phyloP scores from a whole-genome alignment of 371 early-diverging fungal genomes.

The Mortierella sp. region DNA sequence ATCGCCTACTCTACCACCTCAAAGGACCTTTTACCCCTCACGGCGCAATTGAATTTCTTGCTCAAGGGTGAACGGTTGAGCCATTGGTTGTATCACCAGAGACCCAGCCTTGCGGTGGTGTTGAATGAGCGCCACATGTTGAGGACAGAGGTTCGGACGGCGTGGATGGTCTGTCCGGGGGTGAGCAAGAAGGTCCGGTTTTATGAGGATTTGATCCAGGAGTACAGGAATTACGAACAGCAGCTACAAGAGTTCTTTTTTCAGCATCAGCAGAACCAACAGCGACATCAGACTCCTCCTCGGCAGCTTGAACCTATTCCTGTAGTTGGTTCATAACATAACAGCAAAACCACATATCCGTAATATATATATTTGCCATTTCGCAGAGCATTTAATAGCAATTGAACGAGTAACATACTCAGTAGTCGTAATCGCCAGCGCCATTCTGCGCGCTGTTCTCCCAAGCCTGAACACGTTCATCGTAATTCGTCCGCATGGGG shows the following conservation, averaged over 20 bases:
- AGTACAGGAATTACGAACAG: constrained; percentile 19
- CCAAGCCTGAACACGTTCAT: constrained; percentile 46
- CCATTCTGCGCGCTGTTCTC: constrained; percentile 51
- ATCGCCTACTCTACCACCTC: constrained; percentile 28
- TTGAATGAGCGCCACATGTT: constrained; percentile 34
- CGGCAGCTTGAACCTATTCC: background rate
- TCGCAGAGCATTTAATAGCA: background rate
- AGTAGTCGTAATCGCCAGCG: constrained; percentile 52
- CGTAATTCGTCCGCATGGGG: constrained; percentile 23
- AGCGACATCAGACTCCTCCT: constrained; percentile 5
- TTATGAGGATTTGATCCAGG: constrained; percentile 38
- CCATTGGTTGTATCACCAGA: constrained; percentile 33
- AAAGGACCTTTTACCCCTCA: constrained; percentile 26
- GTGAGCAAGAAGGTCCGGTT: constrained; percentile 40
- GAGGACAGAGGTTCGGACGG: constrained; percentile 38
- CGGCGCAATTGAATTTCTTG: constrained; percentile 31
- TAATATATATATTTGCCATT: background rate
- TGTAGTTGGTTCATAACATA: background rate
- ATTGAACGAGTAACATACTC: background rate
- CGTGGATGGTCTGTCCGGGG: constrained; percentile 50
- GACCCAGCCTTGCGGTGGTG: constrained; percentile 34
- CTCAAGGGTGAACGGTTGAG: constrained; percentile 27
- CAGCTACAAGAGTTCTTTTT: constrained; percentile 17
- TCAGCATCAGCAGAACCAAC: constrained; percentile 8
- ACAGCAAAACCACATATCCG: background rate